Conservation (phyloP, 495 filamentous ascomycete genomes). For the Xylaria intraflava region DNA sequence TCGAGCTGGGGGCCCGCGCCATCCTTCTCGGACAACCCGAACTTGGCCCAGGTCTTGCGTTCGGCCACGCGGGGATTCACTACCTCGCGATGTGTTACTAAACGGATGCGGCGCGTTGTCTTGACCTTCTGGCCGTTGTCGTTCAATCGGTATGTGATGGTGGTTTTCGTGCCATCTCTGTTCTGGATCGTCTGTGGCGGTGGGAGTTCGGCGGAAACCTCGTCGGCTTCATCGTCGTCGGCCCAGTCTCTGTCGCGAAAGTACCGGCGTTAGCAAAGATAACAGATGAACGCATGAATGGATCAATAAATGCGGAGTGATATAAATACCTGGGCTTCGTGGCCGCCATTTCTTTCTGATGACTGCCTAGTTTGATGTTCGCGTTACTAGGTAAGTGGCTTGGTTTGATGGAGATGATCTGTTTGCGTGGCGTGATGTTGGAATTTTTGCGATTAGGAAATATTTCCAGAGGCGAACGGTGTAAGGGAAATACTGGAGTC, state of each 20-base stretch:
- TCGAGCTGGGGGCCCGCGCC: conserved; percentile 64
- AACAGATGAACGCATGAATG: neutral
- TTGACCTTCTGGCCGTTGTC: conserved; percentile 94
- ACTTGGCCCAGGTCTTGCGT: conserved; percentile 86
- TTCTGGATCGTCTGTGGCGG: conserved; percentile 80
- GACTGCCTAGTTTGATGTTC: too few relatives aligned
- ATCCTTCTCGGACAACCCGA: conserved; percentile 66
- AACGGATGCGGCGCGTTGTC: conserved; percentile 87
- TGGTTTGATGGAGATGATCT: too few relatives aligned
- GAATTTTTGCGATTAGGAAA: neutral
- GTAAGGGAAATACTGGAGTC: too few relatives aligned
- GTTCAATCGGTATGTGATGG: conserved; percentile 83
- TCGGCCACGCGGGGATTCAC: conserved; percentile 96
- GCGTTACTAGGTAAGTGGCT: too few relatives aligned
- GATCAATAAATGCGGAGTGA: too few relatives aligned
- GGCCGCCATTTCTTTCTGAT: conserved; percentile 9
- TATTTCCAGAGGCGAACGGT: neutral
- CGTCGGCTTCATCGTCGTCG: conserved; percentile 88
- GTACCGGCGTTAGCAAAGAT: neutral
- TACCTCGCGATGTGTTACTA: conserved; percentile 77
- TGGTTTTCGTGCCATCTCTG: conserved; percentile 96
- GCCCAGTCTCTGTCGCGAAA: conserved; percentile 65
- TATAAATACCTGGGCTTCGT: conserved; percentile 10
- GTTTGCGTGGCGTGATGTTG: neutral
- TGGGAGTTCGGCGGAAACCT: conserved; percentile 72